phyloP scores from a whole-genome alignment of 2,329 filamentous ascomycete species.

The Fusarium burgessii region DNA sequence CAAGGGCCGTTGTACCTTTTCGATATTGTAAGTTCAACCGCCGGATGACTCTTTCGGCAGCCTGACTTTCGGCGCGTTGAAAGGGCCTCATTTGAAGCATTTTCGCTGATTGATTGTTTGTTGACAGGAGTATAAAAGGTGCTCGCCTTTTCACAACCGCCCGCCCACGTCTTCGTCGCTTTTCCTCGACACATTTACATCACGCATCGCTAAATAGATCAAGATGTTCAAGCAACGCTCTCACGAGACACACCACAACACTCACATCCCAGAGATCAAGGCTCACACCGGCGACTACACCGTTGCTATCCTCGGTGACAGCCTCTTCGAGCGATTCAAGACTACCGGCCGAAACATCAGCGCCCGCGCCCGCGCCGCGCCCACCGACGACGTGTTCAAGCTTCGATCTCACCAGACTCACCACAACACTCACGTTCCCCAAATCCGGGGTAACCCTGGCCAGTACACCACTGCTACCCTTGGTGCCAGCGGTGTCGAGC shows the following conservation, averaged over 20 bases:
- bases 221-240: slow-evolving; percentile 22
- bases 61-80: background rate
- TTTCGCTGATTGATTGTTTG: rapidly evolving
- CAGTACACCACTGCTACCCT: background rate
- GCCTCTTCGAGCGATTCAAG: slow-evolving; percentile 21
- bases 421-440: background rate
- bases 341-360: background rate
- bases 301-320: slow-evolving; percentile 9
- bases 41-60: slow-evolving; percentile 2
- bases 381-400: slow-evolving; percentile 3
- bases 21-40: background rate
- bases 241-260: slow-evolving; percentile 15
- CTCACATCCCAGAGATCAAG: slow-evolving; percentile 3
- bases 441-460: background rate
- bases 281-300: background rate
- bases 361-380: background rate
- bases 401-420: slow-evolving; percentile 13
- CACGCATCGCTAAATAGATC: background rate
- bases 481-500: slow-evolving; percentile 2
- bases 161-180: rapidly evolving
- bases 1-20: background rate
- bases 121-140: background rate
- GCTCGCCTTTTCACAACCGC: background rate
- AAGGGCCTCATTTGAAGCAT: background rate
- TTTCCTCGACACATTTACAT: background rate